Evolutionary conservation across 495 filamentous ascomycete species (phyloP), one percentile per base, ranked within the genome.

Genomic region (Neurospora tetraspora): DNA sequence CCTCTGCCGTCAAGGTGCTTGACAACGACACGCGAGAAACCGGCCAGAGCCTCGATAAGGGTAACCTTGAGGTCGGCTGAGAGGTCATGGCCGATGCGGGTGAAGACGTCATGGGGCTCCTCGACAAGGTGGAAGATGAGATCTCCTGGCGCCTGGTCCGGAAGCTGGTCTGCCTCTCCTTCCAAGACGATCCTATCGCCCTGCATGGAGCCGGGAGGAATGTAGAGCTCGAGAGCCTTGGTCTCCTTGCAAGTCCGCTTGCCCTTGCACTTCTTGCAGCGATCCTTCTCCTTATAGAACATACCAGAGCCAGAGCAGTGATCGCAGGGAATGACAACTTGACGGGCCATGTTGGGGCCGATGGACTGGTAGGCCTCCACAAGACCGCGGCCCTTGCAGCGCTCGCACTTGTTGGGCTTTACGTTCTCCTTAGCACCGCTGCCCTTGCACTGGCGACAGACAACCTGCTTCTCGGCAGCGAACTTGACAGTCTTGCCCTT

Each of bases 401-500:
- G 89, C 69, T 91, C 89, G 81, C 96, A 99, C 72, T 89, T 86
- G 80, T 94, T 92, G 65, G 94, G 85, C 82, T 93, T 97, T 61
- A 94, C 91, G 83, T 93, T 94, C 68, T 95, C 91, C 81, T 97
- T 98, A 65, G 94, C 96, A 37, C 96, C 96, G 70, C 86, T 89
- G 20, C 96, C 96, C 78, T 95, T 93, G 86, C 96, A 99, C 75
- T 88, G 85, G 71, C 85, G 85, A 82, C 96, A 99, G 72, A 97
- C 86, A 73, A 97, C 87, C 74, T 97, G 95, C 85, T 98, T 97
- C 76, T 91, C 94, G 80, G 92, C 94, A 34, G 92, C 89, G 81
- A 99, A 96, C 81, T 95, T 95, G 75, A 96, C 94, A 2, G 96
- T 97, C 87, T 98, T 98, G 74, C 96, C 96, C 86, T 97, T 98